Conservation (phyloP, 148 eudicot genomes). For the Simmondsia chinensis region DNA sequence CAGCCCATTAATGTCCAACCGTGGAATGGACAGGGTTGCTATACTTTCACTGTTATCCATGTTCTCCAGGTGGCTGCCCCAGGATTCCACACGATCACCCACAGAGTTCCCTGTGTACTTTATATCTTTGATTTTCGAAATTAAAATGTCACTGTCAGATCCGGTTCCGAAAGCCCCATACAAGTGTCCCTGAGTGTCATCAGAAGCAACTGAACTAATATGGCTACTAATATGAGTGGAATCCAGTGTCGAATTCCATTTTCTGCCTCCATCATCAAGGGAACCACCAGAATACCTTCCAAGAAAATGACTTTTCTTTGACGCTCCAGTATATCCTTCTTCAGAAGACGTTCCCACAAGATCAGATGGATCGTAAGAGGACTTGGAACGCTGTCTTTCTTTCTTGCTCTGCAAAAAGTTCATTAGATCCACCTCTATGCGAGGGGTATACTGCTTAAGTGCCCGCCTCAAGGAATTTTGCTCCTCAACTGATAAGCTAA, state of each 20-base stretch:
- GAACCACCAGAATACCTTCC: constrained; percentile 78
- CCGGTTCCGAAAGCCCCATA: constrained; percentile 35
- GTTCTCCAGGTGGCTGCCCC: constrained; percentile 27
- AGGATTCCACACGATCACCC: constrained; percentile 31
- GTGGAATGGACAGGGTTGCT: constrained; percentile 38
- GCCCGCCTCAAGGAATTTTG: constrained; percentile 93
- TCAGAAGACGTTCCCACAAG: constrained; percentile 81
- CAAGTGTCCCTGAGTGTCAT: constrained; percentile 36
- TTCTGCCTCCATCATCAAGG: constrained; percentile 73
- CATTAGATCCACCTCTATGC: constrained; percentile 96
- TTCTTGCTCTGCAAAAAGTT: constrained; percentile 84
- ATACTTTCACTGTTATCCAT: constrained; percentile 23
- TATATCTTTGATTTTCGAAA: constrained; percentile 36
- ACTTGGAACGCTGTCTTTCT: constrained; percentile 73
- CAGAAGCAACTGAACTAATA: constrained; percentile 37
- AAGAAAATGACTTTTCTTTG: constrained; percentile 57
- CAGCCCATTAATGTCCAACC: constrained; percentile 42
- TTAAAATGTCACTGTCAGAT: constrained; percentile 33
- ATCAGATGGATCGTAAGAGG: constrained; percentile 80
- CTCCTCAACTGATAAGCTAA: constrained; percentile 88
- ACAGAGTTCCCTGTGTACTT: constrained; percentile 23
- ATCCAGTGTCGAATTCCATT: constrained; percentile 69
- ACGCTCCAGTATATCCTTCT: constrained; percentile 66
- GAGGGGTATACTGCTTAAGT: constrained; percentile 92
- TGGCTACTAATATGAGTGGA: constrained; percentile 28